Evolutionary conservation across 805 yeast genomes (phyloP), one percentile per base, ranked within the genome.

Genomic region (Jamesozyma gamospora): DNA sequence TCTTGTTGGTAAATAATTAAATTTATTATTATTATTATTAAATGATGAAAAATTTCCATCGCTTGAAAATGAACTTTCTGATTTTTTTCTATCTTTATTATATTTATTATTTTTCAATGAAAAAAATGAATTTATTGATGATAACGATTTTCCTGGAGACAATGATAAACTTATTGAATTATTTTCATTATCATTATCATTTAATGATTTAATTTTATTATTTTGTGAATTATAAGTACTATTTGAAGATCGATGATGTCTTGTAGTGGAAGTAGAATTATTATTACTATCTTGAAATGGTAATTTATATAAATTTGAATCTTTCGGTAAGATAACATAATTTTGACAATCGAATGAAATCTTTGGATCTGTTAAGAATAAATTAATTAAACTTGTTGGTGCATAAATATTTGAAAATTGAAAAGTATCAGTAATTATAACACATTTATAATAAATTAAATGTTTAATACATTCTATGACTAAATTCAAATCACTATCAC

Each of bases 401-500:
- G 96, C 92, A 63, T 92, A 92, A 18, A 79, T 75, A 60, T 86
- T 90, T 35, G 79, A 66, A 56, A 88, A 92, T 55, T 88, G 96
- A 58, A 92, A 90, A 13, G 92, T 75, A 55, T 90, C 97, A 12
- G 84, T 68, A 9, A 88, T 70, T 12, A 81, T 74, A 25, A 92
- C 77, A 50, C 96, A 84, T 48, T 80, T 79, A 63, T 90, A 92
- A 59, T 90, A 94, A 65, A 88, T 73, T 39, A 92, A 66, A 62
- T 92, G 96, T 59, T 84, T 94, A 28, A 94, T 78, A 56, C 96
- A 88, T 53, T 83, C 87, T 40, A 78, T 75, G 2, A 95, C 85
- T 37, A 90, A 66, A 15, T 71, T 66, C 47, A 77, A 79, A 53
- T 87, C 94, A 29, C 95, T 81, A 51, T 83, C 77, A 1, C 96